phyloP scores from a whole-genome alignment of 1,284 basidiomycete species.

The Cutaneotrichosporon spelunceum region DNA sequence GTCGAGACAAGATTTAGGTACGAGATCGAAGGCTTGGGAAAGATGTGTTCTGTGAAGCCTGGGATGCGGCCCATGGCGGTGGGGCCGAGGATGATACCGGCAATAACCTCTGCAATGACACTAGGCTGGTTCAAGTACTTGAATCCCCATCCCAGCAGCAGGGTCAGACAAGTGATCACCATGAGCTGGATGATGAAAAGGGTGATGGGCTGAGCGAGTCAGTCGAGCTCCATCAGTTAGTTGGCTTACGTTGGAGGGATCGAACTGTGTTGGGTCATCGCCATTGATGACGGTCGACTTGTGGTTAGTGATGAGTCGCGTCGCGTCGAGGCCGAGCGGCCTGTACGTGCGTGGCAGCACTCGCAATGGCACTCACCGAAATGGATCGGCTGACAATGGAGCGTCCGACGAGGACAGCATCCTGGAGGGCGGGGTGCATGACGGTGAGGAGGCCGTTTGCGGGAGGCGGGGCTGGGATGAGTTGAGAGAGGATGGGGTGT shows the following conservation, averaged over 20 bases:
- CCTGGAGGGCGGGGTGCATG: constrained; percentile 1
- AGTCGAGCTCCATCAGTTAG: no score
- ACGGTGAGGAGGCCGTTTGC: neutral
- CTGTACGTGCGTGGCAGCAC: neutral
- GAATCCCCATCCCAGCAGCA: constrained; percentile 64
- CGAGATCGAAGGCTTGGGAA: constrained; percentile 66
- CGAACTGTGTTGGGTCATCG: constrained; percentile 53
- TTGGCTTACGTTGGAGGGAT: constrained; percentile 54
- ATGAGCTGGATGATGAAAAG: constrained; percentile 68
- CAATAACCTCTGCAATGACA: constrained; percentile 84
- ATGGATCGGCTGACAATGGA: constrained; percentile 8
- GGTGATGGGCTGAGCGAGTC: constrained; percentile 60
- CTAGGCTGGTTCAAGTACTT: constrained; percentile 71
- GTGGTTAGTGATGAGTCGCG: neutral
- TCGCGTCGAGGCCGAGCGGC: neutral
- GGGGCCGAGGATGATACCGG: constrained; percentile 73
- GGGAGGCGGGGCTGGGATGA: neutral
- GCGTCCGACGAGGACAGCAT: constrained; percentile 3
- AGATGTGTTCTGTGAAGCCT: constrained; percentile 76
- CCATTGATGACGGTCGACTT: constrained; percentile 18
- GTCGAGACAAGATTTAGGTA: constrained; percentile 87
- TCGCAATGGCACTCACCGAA: constrained; percentile 8
- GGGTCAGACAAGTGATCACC: constrained; percentile 71
- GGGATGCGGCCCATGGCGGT: constrained; percentile 68
- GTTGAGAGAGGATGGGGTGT: neutral